Evolutionary conservation across 2,329 filamentous ascomycete genomes (phyloP), one percentile per base, ranked within the genome.

Genomic region (Dryadomyces quercivorus): DNA sequence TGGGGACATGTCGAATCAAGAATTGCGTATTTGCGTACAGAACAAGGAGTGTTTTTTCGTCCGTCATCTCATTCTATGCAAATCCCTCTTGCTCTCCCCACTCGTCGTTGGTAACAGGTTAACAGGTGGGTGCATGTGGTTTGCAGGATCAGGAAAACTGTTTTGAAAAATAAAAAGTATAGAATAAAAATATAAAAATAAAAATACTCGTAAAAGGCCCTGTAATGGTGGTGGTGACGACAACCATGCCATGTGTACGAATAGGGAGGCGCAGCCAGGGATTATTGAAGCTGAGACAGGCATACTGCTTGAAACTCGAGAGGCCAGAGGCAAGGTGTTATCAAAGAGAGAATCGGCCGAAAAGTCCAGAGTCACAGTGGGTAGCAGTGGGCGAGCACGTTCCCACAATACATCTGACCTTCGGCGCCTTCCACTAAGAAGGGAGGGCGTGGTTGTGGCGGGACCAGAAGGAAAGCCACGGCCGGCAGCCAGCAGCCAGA

Each of bases 251-350:
- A 47, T 58, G 55, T 57, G 56, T 56, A 52, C 57, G 64, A 62
- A 50, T 38, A 63, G 64, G 62, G 61, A 62, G 66, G 63, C 61
- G 59, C 45, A 38, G 55, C 60, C 60, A 61, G 65, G 63, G 69
- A 71, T 71, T 67, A 65, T 55, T 70, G 13, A 63, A 63, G 61
- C 66, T 72, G 69, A 72, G 66, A 72, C 70, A 66, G 58, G 60
- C 61, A 65, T 64, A 61, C 63, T 62, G 65, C 65, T 42, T 71
- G 69, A 71, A 71, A 73, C 69, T 61, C 60, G 60, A 40, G 21
- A 16, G 34, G 21, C 13, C 10, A 47, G 40, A 50, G 18, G 18
- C 34, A 40, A 40, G 31, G 48, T 34, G 36, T 50, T 31, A 36
- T 36, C 46, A 48, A 16, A n/a, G 26, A 48, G 46, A 34, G 26